Base-by-base conservation (phyloP, 768 basidiomycete genomes). In the Auriscalpium orientale region DNA sequence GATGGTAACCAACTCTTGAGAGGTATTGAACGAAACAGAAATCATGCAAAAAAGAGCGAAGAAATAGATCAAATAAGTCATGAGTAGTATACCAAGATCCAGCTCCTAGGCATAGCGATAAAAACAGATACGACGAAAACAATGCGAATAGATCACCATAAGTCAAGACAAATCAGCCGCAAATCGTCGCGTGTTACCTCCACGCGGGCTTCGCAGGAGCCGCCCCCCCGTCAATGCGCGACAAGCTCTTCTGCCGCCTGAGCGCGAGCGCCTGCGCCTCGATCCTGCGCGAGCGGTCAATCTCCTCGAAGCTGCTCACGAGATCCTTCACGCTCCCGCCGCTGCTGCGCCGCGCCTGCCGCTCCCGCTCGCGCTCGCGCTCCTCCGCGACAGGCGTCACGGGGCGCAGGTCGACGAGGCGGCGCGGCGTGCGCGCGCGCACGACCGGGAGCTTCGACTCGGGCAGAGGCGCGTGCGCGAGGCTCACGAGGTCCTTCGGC, bases 281-380 rank as follows among this genome's bases (percentile, higher is more conserved):
- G 40, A 62, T 67, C 56, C 57, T 56, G 52, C 51, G 65, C 49
- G 63, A 64, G 64, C 74, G 68, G 20, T 74, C 71, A 61, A 74
- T 46, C 55, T 61, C 67, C 68, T 90, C 87, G 62, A 83, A 91
- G 34, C 73, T 77, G 66, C 70, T 75, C 51, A 89, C 80, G 53
- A 91, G 66, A 51, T 90, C 87, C 68, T 79, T 87, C 56, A 91
- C 89, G 62, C 86, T 89, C 51, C 78, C 76, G 13, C 79, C 80
- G 62, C 88, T 87, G 56, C 79, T 82, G 63, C 83, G 73, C 56
- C 87, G 71, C n/a, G 72, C 72, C 47, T 72, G 67, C 21, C 66
- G 59, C 1, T 65, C 58, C 10, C 58, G 55, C 28, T 63, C 62
- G 1, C 58, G 64, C 3, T 69, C 67, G 38, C 46, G 35, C 16